Conservation (phyloP, 2,329 filamentous ascomycete species). For the Penicillium polonicum region DNA sequence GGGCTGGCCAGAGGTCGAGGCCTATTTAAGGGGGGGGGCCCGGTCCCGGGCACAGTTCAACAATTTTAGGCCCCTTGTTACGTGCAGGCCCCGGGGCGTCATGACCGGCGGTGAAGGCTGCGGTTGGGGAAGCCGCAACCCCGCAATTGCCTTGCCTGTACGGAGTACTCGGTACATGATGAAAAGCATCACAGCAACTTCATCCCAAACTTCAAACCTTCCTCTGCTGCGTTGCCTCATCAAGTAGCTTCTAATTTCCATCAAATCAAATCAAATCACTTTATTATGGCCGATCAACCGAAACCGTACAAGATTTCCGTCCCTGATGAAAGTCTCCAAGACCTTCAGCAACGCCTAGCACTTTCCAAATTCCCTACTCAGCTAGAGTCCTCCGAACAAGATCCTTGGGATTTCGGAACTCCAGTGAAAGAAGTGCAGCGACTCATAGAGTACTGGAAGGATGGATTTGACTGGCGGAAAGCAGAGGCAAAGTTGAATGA, state of each 20-base stretch:
- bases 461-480: constrained; percentile 60
- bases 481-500: constrained; percentile 61
- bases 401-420: constrained; percentile 22
- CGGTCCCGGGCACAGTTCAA: too few relatives aligned
- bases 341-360: constrained; percentile 23
- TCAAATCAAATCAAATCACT: not conserved
- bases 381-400: constrained; percentile 18
- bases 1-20: too few relatives aligned
- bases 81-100: too few relatives aligned
- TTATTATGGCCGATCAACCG: constrained; percentile 12
- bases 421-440: constrained; percentile 39
- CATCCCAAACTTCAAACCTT: not conserved
- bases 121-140: too few relatives aligned
- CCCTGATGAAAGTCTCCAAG: constrained; percentile 13
- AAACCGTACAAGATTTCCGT: constrained; percentile 18
- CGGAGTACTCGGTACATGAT: too few relatives aligned
- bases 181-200: not conserved
- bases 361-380: constrained; percentile 18
- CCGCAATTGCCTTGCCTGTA: too few relatives aligned
- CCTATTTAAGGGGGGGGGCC: too few relatives aligned
- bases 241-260: not conserved
- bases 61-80: too few relatives aligned
- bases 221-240: too few relatives aligned
- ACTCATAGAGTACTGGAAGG: constrained; percentile 58
- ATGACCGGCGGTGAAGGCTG: too few relatives aligned